A percentile compares a stretch with the other conserved stretches of the same genome.
Conservation (phyloP, 208 protist genomes). For the Trypanosoma rangeli region DNA sequence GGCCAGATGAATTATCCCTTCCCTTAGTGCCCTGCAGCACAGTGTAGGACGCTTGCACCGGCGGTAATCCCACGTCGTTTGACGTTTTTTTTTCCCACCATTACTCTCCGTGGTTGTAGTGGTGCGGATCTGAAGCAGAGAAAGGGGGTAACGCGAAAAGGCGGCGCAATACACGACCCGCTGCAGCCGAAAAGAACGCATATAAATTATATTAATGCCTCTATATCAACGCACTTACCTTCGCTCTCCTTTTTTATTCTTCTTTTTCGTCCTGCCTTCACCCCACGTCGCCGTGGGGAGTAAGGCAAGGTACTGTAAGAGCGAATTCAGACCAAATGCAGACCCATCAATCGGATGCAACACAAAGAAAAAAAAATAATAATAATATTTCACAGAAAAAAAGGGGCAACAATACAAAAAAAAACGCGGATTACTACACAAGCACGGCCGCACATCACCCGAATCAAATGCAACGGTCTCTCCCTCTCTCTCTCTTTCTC, state of each 20-base stretch:
- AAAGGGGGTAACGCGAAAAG: not conserved
- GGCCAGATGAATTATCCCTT: not conserved
- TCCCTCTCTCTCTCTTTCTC: no score
- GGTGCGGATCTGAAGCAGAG: not conserved
- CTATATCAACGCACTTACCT: not conserved
- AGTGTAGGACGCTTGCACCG: not conserved
- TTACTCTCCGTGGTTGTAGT: not conserved
- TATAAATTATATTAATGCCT: slow-evolving; percentile 1
- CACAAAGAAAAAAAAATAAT: slow-evolving; percentile 7
- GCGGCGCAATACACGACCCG: not conserved
- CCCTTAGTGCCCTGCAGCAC: not conserved
- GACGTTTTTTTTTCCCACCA: not conserved
- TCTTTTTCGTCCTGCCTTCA: not conserved
- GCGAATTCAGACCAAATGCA: not conserved
- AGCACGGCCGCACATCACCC: not conserved
- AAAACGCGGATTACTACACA: no score
- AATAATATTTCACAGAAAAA: not conserved
- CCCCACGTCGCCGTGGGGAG: not conserved
- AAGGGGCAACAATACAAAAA: not conserved
- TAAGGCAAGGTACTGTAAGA: not conserved
- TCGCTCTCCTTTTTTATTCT: not conserved
- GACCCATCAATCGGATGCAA: not conserved
- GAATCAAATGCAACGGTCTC: not conserved
- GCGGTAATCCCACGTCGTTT: not conserved
- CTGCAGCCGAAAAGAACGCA: not conserved